These are phyloP conservation scores for Gossypium schwendimanii DNA, from an alignment of 441 rosid species.

Conservation along the genomic window DNA sequence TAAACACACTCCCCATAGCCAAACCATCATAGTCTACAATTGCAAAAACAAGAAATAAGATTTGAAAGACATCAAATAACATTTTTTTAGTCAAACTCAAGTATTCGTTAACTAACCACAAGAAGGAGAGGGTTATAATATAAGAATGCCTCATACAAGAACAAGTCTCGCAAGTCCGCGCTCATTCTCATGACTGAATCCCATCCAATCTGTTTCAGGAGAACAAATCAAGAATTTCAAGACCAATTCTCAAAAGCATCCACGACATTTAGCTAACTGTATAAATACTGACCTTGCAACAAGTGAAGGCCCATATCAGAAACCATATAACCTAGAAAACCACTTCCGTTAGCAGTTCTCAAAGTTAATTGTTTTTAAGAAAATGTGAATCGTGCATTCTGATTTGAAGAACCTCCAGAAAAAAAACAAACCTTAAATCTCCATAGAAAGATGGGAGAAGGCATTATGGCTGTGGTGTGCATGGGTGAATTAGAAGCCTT, in stretches of 20 bases:
- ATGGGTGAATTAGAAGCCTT: constrained; percentile 36
- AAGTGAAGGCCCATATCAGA: constrained; percentile 54
- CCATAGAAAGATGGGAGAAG: constrained; percentile 58
- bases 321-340: constrained; percentile 47
- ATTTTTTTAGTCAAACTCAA: neutral
- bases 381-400: neutral
- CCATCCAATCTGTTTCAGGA: constrained; percentile 55
- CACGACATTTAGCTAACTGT: neutral
- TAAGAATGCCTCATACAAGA: constrained; percentile 67
- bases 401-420: neutral
- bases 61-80: neutral
- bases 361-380: neutral
- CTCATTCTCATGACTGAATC: constrained; percentile 82
- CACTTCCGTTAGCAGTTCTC: neutral
- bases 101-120: constrained; percentile 40
- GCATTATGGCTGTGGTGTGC: constrained; percentile 36
- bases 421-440: constrained; percentile 51
- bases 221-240: neutral
- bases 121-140: constrained; percentile 75
- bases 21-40: constrained; percentile 65
- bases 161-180: constrained; percentile 51
- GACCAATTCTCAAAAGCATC: neutral
- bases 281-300: constrained; percentile 52
- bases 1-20: constrained; percentile 62
- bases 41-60: constrained; percentile 11